Percentiles rank a stretch among this genome's conserved stretches.
Conservation (phyloP, 768 basidiomycete species). For the Amanita rubescens region DNA sequence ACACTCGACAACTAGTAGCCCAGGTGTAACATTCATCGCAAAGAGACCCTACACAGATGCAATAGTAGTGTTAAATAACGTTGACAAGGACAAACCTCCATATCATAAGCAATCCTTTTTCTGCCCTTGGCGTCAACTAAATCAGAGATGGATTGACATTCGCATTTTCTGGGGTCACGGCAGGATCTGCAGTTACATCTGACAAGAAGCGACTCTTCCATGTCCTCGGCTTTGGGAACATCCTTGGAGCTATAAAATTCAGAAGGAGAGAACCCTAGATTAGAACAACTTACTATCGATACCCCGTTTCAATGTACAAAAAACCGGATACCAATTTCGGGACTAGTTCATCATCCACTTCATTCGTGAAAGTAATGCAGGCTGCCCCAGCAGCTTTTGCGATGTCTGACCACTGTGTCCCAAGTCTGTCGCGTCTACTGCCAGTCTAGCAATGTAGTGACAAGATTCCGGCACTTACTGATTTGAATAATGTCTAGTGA, state of each 20-base stretch:
- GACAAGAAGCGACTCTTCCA: conserved; percentile 1
- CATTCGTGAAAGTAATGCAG: conserved; percentile 29
- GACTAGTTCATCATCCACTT: conserved; percentile 35
- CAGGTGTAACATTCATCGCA: conserved; percentile 32
- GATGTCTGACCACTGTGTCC: not conserved
- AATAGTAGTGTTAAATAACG: not conserved
- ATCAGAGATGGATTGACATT: conserved; percentile 3
- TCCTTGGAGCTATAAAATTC: conserved; percentile 10
- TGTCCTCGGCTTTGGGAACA: not conserved
- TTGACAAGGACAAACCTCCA: conserved; percentile 20
- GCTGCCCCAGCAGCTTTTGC: conserved; percentile 20
- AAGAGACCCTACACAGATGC: conserved; percentile 39
- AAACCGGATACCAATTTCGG: conserved; percentile 39
- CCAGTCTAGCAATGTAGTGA: not conserved
- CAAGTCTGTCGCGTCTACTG: not conserved
- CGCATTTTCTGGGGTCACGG: conserved; percentile 1
- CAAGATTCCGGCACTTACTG: not conserved
- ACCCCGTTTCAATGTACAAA: conserved; percentile 45
- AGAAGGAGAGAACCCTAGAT: not conserved
- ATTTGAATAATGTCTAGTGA: not conserved
- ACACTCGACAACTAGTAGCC: conserved; percentile 56
- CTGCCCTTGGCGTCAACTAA: conserved; percentile 3
- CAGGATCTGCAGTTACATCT: not conserved
- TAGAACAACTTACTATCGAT: conserved; percentile 34
- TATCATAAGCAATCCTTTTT: conserved; percentile 34